Evolutionary conservation across 805 yeast genomes (phyloP).

Genomic region (Debaryomyces hansenii): DNA sequence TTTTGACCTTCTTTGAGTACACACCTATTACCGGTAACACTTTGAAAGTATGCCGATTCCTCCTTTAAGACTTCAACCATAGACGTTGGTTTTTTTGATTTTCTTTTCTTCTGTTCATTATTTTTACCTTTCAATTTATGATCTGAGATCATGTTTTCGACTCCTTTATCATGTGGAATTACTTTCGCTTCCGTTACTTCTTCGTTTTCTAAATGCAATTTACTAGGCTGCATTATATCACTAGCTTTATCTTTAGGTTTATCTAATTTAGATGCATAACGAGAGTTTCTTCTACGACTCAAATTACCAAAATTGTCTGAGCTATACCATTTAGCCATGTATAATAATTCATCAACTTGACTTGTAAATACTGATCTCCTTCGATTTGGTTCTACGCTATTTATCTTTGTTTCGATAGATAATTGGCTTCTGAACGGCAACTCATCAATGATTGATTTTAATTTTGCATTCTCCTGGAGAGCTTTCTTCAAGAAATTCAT

Average conservation of each 20-base stretch:
- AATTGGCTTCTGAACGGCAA: slow-evolving; percentile 25
- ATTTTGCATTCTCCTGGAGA: slow-evolving; percentile 10
- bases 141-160: too few relatives aligned
- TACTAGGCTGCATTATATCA: not conserved
- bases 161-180: not conserved
- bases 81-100: slow-evolving; percentile 1
- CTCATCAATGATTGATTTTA: slow-evolving; percentile 11
- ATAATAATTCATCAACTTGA: slow-evolving; percentile 30
- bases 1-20: slow-evolving; percentile 32
- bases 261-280: not conserved
- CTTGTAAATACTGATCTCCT: slow-evolving; percentile 29
- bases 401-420: slow-evolving; percentile 19
- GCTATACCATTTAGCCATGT: slow-evolving; percentile 38
- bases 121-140: not conserved
- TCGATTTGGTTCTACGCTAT: slow-evolving; percentile 16
- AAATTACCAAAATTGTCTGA: not conserved
- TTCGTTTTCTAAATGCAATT: not conserved
- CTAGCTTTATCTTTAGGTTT: not conserved
- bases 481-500: slow-evolving; percentile 15
- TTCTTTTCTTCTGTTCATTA: not conserved
- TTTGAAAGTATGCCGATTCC: slow-evolving; percentile 38
- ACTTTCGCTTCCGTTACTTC: slow-evolving; percentile 7
- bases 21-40: slow-evolving; percentile 37
- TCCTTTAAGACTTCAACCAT: slow-evolving; percentile 12
- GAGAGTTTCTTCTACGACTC: not conserved